Base-by-base conservation (phyloP, 257 asterid species). In the Lantana camara region DNA sequence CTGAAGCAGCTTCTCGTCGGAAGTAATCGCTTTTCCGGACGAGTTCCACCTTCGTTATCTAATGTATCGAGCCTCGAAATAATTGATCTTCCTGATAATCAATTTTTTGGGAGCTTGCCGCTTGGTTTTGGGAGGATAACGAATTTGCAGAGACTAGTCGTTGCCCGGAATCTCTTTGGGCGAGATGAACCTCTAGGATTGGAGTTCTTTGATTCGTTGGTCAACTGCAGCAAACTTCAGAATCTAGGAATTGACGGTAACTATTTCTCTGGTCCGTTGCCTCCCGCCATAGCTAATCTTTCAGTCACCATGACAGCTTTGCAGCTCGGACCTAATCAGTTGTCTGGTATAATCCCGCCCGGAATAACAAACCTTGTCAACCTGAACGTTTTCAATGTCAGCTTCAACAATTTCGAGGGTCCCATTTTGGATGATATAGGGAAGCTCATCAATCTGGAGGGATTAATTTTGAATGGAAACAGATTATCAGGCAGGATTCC, bases 351-450 rank as follows among this genome's bases (percentile, higher is more conserved):
- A 1, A 24, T 71, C 15, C 60, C 71, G 1, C 3, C 59, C 3
- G 75, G 67, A 9, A 58, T 68, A 34, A 59, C 67, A 16, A 58
- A 48, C 1, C 61, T 68, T 4, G 13, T 68, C 21, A 68, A 68
- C 27, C 63, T 63, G 14, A 45, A 54, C 17, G 2, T 24, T 15
- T n/a, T 70, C 3, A 57, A 70, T 45, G 64, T 63, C 15, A 63
- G 66, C 19, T 37, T 60, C 22, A 70, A 70, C 51, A 20, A 34
- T 5, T 46, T 70, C 30, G 56, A 57, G 4, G 55, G 75, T 6
- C 30, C 59, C 5, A 54, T 70, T 49, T 57, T 57, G 1, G 32
- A 47, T 46, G 75, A 70, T 37, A 54, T 70, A 9, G 70, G 70
- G 1, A 46, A 70, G 7, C 66, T 70, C 24, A 30, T 15, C 64